These are phyloP conservation scores for Rhizomucor miehei DNA, from an alignment of 371 early-diverging fungal genomes.

Conservation along the genomic window DNA sequence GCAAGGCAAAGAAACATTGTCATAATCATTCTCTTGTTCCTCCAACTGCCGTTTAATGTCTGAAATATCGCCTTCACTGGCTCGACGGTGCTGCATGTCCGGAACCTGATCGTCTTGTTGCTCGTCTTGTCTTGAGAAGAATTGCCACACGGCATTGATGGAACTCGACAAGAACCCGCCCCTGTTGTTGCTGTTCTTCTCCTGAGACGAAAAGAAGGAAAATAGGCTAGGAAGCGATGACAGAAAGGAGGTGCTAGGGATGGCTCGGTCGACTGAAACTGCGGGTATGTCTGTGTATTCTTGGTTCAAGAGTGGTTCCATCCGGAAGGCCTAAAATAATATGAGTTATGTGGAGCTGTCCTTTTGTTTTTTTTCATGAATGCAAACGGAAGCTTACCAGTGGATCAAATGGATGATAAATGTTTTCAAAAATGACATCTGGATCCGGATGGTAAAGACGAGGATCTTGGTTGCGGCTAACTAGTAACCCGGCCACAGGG, in stretches of 20 bases:
- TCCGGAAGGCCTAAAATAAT: constrained; percentile 36
- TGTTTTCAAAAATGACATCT: constrained; percentile 54
- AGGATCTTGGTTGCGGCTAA: constrained; percentile 57
- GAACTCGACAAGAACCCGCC: constrained; percentile 15
- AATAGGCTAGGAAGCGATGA: constrained; percentile 16
- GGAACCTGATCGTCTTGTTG: not conserved
- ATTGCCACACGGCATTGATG: constrained; percentile 20
- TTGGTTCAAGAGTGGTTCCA: constrained; percentile 42
- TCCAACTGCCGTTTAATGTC: not conserved
- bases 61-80: constrained; percentile 14
- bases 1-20: not conserved
- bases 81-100: constrained; percentile 2
- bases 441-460: constrained; percentile 45
- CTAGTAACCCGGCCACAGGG: constrained; percentile 59
- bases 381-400: constrained; percentile 23
- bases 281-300: constrained; percentile 42
- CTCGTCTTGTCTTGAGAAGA: constrained; percentile 5
- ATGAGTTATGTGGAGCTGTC: constrained; percentile 1
- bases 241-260: constrained; percentile 32
- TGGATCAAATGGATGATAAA: constrained; percentile 69
- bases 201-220: constrained; percentile 21
- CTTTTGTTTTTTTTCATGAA: too few species aligned
- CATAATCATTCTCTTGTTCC: not conserved
- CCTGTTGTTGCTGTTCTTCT: not conserved
- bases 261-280: constrained; percentile 34